Percentiles rank a stretch among this genome's conserved stretches.
Conservation (phyloP, 1,139 yeast genomes). For the Zygosaccharomyces sapae region DNA sequence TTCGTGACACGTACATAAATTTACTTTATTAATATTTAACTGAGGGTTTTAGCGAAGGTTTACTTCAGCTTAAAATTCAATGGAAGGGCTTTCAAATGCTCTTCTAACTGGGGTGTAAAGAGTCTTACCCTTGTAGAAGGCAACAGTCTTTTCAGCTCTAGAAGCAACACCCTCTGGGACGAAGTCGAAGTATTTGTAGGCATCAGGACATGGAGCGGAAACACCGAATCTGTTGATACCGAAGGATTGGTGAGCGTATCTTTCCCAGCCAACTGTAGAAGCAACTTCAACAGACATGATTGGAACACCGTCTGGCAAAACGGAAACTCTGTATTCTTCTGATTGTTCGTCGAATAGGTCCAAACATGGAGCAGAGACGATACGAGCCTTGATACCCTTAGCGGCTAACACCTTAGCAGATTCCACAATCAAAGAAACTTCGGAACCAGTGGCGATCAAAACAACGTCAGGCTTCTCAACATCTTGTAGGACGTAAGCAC, state of each 20-base stretch:
- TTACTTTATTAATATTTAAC: background rate
- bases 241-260: slow-evolving; percentile 94
- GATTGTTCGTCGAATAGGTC: slow-evolving; percentile 83
- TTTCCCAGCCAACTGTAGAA: slow-evolving; percentile 89
- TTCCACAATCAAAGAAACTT: slow-evolving; percentile 78
- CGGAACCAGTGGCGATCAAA: slow-evolving; percentile 93
- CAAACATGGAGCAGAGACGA: slow-evolving; percentile 94
- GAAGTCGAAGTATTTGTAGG: slow-evolving; percentile 83
- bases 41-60: background rate
- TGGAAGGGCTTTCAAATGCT: slow-evolving; percentile 51
- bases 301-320: slow-evolving; percentile 94
- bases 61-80: background rate
- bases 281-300: slow-evolving; percentile 91
- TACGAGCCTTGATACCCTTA: slow-evolving; percentile 69
- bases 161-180: slow-evolving; percentile 90
- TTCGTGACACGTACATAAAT: slow-evolving; percentile 3
- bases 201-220: slow-evolving; percentile 83
- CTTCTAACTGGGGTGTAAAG: slow-evolving; percentile 72
- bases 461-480: slow-evolving; percentile 67
- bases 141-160: slow-evolving; percentile 76
- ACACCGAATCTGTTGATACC: slow-evolving; percentile 97
- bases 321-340: slow-evolving; percentile 71
- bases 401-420: slow-evolving; percentile 67
- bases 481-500: slow-evolving; percentile 81
- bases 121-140: slow-evolving; percentile 75